phyloP scores from a whole-genome alignment of 345 rosid genomes.

The Aquilaria sinensis region DNA sequence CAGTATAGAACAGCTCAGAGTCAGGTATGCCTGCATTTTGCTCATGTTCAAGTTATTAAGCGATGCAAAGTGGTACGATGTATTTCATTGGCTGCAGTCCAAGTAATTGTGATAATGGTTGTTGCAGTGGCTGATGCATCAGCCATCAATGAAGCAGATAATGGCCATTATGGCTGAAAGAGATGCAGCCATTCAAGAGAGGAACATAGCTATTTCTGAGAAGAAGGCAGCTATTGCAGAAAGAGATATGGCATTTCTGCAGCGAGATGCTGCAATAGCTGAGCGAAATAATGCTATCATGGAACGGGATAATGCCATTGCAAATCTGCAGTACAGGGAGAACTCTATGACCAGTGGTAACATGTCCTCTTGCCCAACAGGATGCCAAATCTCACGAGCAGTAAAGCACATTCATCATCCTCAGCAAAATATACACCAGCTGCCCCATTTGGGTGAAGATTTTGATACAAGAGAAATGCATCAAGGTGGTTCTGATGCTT shows the following conservation, averaged over 20 bases:
- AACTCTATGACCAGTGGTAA: conserved; percentile 48
- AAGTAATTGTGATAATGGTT: conserved; percentile 10
- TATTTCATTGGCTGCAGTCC: background rate
- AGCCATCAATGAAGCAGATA: conserved; percentile 95
- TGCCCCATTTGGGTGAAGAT: conserved; percentile 49
- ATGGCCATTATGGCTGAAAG: conserved; percentile 92
- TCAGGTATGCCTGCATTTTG: conserved; percentile 47
- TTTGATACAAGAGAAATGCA: conserved; percentile 53
- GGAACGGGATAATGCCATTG: conserved; percentile 78
- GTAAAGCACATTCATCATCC: conserved; percentile 71
- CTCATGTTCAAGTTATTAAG: conserved; percentile 1
- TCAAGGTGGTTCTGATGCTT: conserved; percentile 34
- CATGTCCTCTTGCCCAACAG: conserved; percentile 55
- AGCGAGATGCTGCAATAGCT: conserved; percentile 81
- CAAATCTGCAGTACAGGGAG: conserved; percentile 73
- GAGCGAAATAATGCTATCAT: conserved; percentile 79
- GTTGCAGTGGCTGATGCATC: conserved; percentile 81
- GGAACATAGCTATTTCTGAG: conserved; percentile 75
- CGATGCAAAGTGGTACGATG: background rate
- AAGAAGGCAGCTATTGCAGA: conserved; percentile 82
- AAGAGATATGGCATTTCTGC: conserved; percentile 80
- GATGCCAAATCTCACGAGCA: conserved; percentile 72
- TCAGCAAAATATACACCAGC: conserved; percentile 54
- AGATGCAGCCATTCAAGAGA: conserved; percentile 84
- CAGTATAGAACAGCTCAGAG: conserved; percentile 64